Evolutionary conservation across 169 alveolate genomes (phyloP), one percentile per base, ranked within the genome.

Genomic region (Eimeria sp.): DNA sequence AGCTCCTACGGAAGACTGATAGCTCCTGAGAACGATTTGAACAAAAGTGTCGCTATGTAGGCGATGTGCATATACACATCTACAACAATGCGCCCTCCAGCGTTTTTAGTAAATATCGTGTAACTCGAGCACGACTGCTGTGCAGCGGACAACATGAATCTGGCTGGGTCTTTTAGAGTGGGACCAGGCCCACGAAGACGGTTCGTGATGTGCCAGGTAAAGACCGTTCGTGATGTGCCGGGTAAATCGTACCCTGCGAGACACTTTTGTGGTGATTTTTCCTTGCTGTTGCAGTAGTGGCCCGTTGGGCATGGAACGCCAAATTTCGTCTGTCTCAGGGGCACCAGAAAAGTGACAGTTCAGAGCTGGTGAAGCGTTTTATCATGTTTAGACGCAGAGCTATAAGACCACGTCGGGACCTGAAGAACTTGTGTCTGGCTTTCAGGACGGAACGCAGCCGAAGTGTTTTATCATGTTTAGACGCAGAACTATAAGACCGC

Each of bases 281-380:
- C 4, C 3, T 40, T 37, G 91, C 91, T 62, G 33, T 43, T 85
- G 78, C 91, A 85, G 20, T 37, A 58, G 80, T 85, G 76, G 66
- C 91, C 91, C 6, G 18, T 60, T n/a, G 91, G 91, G 66, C 91
- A 85, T 56, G 91, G 91, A 43, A 85, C 78, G 18, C 91, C 91
- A 85, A 85, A 85, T 8, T 85, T 85, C 30, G 91, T 85, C 91
- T 85, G 77, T 20, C 27, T 25, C 62, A 77, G 8, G 43, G 49
- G 25, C 58, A 25, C 3, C 8, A 30, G 25, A 46, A 77, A 52
- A 20, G 23, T 0, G 6, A 77, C 2, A 6, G 43, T 27, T 20
- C 43, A 27, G n/a, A 37, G 66, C 87, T 11, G 23, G 27, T 23
- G 87, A 13, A 10, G 87, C 9, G 43, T 40, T 76, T 40, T 10